A percentile compares a stretch with the other conserved stretches of the same genome.
These are phyloP conservation scores for Sistotremastrum niveocremeum DNA, from an alignment of 768 basidiomycete genomes.

Conservation along the genomic window DNA sequence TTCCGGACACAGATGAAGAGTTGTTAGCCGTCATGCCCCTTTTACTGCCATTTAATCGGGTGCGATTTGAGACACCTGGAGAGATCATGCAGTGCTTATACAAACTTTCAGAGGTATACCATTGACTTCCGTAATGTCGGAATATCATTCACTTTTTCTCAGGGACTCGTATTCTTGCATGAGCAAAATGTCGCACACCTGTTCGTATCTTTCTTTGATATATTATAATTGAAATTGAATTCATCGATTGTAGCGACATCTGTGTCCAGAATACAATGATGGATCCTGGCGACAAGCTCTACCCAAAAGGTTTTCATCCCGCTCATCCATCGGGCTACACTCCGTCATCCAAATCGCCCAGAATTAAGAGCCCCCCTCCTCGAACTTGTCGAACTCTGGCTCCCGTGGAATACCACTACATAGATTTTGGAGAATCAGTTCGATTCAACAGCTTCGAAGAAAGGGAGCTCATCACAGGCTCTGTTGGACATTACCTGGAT, in stretches of 20 bases:
- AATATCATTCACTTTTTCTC: not conserved
- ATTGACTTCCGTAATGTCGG: no score
- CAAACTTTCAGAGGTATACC: constrained; percentile 21
- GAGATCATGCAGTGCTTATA: constrained; percentile 21
- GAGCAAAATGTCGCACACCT: constrained; percentile 10
- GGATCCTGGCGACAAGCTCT: not conserved
- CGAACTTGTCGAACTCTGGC: no score
- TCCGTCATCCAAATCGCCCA: no score
- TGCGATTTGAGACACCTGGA: constrained; percentile 20
- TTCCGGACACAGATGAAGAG: constrained; percentile 4
- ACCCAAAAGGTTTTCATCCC: constrained; percentile 10
- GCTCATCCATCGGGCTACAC: not conserved
- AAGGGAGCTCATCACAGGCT: constrained; percentile 10
- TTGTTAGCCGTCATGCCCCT: constrained; percentile 22
- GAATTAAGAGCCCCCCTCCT: no score
- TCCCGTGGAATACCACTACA: no score
- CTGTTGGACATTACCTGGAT: not conserved
- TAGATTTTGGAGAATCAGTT: constrained; percentile 1
- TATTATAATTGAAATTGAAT: no score
- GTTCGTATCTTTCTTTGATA: not conserved
- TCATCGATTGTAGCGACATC: no score
- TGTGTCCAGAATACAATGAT: no score
- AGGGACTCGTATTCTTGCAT: constrained; percentile 15
- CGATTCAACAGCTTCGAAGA: constrained; percentile 9
- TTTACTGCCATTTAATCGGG: constrained; percentile 14